Conservation (phyloP, 345 rosid species). For the Sapria himalayana region DNA sequence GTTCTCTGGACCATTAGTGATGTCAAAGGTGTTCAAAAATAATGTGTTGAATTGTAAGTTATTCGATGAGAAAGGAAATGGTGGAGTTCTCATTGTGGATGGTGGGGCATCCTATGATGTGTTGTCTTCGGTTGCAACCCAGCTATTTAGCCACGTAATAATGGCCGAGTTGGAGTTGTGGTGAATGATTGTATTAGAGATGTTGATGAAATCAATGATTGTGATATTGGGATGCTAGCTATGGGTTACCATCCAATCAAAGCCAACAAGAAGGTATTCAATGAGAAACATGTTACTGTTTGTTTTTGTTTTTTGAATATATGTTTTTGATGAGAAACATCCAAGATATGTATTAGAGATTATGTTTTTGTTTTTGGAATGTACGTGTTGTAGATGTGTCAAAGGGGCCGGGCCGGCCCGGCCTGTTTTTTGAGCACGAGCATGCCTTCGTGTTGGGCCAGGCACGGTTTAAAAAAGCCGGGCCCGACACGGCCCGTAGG, state of each 20-base stretch:
- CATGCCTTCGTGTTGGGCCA: no score
- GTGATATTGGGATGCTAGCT: constrained; percentile 74
- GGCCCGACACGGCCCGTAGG: no score
- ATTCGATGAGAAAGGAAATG: constrained; percentile 70
- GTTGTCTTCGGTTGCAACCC: constrained; percentile 71
- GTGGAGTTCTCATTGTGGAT: constrained; percentile 71
- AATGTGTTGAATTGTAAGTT: constrained; percentile 59
- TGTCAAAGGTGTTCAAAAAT: constrained; percentile 67
- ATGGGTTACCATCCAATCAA: constrained; percentile 67
- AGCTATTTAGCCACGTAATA: constrained; percentile 69
- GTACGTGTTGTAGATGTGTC: no score
- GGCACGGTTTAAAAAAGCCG: no score
- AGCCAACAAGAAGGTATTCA: constrained; percentile 58
- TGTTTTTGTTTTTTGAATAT: no score
- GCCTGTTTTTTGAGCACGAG: no score
- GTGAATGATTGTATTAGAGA: constrained; percentile 70
- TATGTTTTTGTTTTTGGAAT: no score
- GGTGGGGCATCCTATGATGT: constrained; percentile 69
- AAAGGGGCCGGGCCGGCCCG: no score
- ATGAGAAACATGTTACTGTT: constrained; percentile 53
- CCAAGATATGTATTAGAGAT: no score
- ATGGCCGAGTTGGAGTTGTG: constrained; percentile 70
- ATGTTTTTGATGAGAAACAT: no score
- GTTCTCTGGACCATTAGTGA: constrained; percentile 51
- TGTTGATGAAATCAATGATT: constrained; percentile 68